These are phyloP conservation scores for Aspergillus ellipticus DNA, from an alignment of 495 filamentous ascomycete species.

Conservation along the genomic window DNA sequence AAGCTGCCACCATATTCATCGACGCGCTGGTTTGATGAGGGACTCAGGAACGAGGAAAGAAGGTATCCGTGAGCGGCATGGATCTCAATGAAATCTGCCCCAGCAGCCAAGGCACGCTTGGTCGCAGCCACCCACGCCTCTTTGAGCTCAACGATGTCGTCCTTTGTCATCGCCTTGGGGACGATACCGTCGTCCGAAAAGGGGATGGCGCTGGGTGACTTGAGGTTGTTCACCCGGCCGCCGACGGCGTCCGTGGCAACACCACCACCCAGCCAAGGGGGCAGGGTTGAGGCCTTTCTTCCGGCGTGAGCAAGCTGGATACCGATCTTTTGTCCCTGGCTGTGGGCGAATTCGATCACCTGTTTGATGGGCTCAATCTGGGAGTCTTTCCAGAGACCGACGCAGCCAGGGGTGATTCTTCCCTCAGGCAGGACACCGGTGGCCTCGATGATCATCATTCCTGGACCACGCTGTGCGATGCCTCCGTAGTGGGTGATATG, in stretches of 20 bases:
- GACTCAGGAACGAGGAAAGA: slow-evolving; percentile 14
- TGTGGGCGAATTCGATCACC: slow-evolving; percentile 66
- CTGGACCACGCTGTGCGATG: slow-evolving; percentile 60
- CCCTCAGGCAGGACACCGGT: slow-evolving; percentile 66
- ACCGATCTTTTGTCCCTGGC: slow-evolving; percentile 65
- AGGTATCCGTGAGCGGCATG: slow-evolving; percentile 17
- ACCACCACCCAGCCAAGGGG: slow-evolving; percentile 55
- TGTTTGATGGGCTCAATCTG: slow-evolving; percentile 60
- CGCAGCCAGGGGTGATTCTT: slow-evolving; percentile 66
- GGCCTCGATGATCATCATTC: slow-evolving; percentile 67
- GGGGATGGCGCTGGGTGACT: slow-evolving; percentile 48
- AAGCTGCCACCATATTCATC: slow-evolving; percentile 10
- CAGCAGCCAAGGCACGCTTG: slow-evolving; percentile 39
- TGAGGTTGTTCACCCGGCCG: slow-evolving; percentile 61
- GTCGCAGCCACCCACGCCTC: slow-evolving; percentile 50
- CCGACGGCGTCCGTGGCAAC: slow-evolving; percentile 50
- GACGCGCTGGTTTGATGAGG: slow-evolving; percentile 7
- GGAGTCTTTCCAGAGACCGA: slow-evolving; percentile 68
- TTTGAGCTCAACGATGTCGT: slow-evolving; percentile 48
- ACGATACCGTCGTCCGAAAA: slow-evolving; percentile 45
- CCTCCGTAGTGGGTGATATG: slow-evolving; percentile 55
- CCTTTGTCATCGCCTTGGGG: slow-evolving; percentile 11
- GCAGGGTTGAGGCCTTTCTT: slow-evolving; percentile 65
- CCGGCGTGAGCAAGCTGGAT: slow-evolving; percentile 73
- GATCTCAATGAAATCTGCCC: slow-evolving; percentile 12